These are phyloP conservation scores for Aspergillus wentii DNA, from an alignment of 495 filamentous ascomycete species.

Conservation along the genomic window DNA sequence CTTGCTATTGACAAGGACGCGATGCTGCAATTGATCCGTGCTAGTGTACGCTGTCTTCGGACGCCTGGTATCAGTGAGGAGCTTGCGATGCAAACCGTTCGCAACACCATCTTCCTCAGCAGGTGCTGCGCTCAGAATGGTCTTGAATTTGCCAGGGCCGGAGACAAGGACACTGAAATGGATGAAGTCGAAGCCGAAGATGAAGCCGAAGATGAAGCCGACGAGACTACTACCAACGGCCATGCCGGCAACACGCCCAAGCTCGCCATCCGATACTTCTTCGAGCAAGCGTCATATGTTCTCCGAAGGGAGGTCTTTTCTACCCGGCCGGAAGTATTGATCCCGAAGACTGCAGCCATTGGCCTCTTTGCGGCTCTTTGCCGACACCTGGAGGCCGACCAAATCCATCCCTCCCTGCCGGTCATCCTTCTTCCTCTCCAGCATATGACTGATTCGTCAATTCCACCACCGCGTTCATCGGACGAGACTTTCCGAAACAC, in stretches of 20 bases:
- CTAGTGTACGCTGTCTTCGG: slow-evolving; percentile 60
- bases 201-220: slow-evolving; percentile 40
- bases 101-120: slow-evolving; percentile 73
- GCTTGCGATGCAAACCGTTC: slow-evolving; percentile 65
- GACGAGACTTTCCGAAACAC: slow-evolving; percentile 62
- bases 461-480: slow-evolving; percentile 58
- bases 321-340: slow-evolving; percentile 52
- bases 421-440: slow-evolving; percentile 74
- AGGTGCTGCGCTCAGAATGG: slow-evolving; percentile 62
- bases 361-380: slow-evolving; percentile 61
- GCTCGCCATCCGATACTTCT: slow-evolving; percentile 64
- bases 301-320: slow-evolving; percentile 70
- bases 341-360: slow-evolving; percentile 72
- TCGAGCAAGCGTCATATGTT: slow-evolving; percentile 68
- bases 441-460: slow-evolving; percentile 75
- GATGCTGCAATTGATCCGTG: slow-evolving; percentile 60
- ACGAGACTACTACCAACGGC: slow-evolving; percentile 21
- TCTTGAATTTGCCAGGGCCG: slow-evolving; percentile 43
- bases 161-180: slow-evolving; percentile 29
- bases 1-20: slow-evolving; percentile 59
- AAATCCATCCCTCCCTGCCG: slow-evolving; percentile 53
- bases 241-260: slow-evolving; percentile 13
- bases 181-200: slow-evolving; percentile 34
- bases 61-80: slow-evolving; percentile 60
- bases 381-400: slow-evolving; percentile 49